Percentiles rank a stretch among this genome's conserved stretches.
phyloP scores from a whole-genome alignment of 495 filamentous ascomycete species.

The Penicillium salamii region DNA sequence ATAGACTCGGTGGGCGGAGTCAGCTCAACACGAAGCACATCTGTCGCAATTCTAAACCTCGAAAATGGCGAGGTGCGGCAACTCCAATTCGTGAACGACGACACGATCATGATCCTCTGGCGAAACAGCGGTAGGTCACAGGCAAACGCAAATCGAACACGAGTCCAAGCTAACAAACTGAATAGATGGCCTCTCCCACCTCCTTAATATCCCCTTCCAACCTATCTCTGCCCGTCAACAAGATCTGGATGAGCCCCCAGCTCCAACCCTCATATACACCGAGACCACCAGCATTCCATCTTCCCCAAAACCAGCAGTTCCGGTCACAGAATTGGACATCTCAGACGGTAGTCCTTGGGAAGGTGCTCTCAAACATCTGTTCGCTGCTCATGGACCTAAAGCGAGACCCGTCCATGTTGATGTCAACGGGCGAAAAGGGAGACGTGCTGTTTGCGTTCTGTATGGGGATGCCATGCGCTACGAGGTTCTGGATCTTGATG shows the following conservation, averaged over 20 bases:
- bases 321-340: constrained; percentile 23
- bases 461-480: constrained; percentile 55
- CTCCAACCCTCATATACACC: constrained; percentile 16
- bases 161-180: constrained; percentile 9
- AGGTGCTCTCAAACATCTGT: constrained; percentile 30
- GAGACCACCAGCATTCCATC: constrained; percentile 9
- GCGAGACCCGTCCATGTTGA: constrained; percentile 46
- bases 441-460: constrained; percentile 54
- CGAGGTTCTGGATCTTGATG: constrained; percentile 57
- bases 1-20: constrained; percentile 53
- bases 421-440: constrained; percentile 53
- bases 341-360: constrained; percentile 8
- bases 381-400: constrained; percentile 34
- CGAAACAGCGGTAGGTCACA: constrained; percentile 37
- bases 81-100: constrained; percentile 55
- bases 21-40: constrained; percentile 46
- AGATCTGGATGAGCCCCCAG: constrained; percentile 3
- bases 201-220: constrained; percentile 42
- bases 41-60: constrained; percentile 40
- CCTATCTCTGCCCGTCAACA: constrained; percentile 5
- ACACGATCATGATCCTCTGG: constrained; percentile 51
- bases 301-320: constrained; percentile 13
- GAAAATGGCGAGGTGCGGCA: constrained; percentile 46
- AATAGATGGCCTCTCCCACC: constrained; percentile 25
- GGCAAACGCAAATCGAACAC: too few species aligned